Base-by-base conservation (phyloP, 306 rosid genomes). In the Argentina anserina region DNA sequence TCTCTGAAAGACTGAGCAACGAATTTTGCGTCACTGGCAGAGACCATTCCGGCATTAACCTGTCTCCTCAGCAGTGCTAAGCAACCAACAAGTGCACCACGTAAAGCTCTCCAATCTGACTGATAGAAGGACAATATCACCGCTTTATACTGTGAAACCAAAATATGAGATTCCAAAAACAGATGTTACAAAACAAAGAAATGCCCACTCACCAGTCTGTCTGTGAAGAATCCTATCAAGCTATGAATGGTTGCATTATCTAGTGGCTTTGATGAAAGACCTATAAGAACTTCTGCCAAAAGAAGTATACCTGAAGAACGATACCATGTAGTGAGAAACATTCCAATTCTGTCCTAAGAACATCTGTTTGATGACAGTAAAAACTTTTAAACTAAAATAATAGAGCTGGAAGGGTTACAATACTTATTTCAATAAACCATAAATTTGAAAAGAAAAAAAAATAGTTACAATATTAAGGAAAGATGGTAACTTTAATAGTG, bases 91-190 rank as follows among this genome's bases (percentile, higher is more conserved):
- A 94, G 92, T 65, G 97, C 96, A 79, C 97, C 99, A 36, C 90
- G 89, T 76, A 91, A 82, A 75, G 97, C 96, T 85, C 84, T 91
- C 99, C 99, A 94, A 85, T 94, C 97, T 88, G 90, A 95, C 99
- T 94, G 92, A 89, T 84, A 72, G 67, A 74, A 67, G 71, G 37
- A 76, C 45, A 77, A 60, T 26, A 59, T 76, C 65, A 65, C 79
- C 18, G 70, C 43, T 75, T 66, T 47, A 40, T 71, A 55, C 12
- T 11, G 23, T 26, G 70, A 68, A 17, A 41, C 8, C 21, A 28
- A 58, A 56, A 37, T 39, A 26, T 45, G 26, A 8, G 49, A 40
- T 56, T 76, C n/a, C 36, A 33, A 29, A 73, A 73, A 33, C 43
- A 31, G 15, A 70, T 18, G 23, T 52, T 36, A 42, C 17, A 9